Conservation (phyloP, 257 asterid genomes). For the Anisodus tanguticus region DNA sequence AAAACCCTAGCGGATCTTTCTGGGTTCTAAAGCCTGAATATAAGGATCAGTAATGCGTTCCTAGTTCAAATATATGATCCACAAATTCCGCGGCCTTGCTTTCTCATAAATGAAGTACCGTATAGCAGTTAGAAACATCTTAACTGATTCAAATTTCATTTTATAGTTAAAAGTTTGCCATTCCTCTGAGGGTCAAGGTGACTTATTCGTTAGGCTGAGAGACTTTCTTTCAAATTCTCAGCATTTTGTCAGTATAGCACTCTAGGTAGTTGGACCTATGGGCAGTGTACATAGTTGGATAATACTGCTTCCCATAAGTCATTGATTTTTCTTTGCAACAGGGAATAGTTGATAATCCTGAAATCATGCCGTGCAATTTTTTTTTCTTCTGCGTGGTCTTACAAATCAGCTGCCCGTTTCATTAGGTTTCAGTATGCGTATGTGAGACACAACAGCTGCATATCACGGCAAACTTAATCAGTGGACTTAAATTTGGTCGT, state of each 20-base stretch:
- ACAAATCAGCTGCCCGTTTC: background rate
- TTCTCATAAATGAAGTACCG: background rate
- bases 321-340: background rate
- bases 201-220: background rate
- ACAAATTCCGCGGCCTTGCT: background rate
- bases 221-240: background rate
- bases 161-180: background rate
- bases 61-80: background rate
- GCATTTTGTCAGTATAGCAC: slow-evolving; percentile 1
- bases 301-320: background rate
- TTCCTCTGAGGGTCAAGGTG: slow-evolving; percentile 7
- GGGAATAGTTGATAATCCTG: background rate
- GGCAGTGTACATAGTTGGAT: slow-evolving; percentile 19
- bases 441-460: background rate
- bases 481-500: background rate
- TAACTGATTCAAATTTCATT: background rate
- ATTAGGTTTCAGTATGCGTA: background rate
- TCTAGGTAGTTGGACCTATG: background rate
- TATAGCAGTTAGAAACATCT: slow-evolving; percentile 14
- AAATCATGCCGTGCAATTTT: background rate
- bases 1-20: slow-evolving; percentile 58
- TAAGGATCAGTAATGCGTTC: slow-evolving; percentile 42
- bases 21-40: slow-evolving; percentile 87
- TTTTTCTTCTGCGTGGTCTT: background rate
- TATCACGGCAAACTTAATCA: background rate